A percentile compares a stretch with the other conserved stretches of the same genome.
Evolutionary conservation across 2,329 filamentous ascomycete species (phyloP).

Genomic region (Aspergillus clavatus): DNA sequence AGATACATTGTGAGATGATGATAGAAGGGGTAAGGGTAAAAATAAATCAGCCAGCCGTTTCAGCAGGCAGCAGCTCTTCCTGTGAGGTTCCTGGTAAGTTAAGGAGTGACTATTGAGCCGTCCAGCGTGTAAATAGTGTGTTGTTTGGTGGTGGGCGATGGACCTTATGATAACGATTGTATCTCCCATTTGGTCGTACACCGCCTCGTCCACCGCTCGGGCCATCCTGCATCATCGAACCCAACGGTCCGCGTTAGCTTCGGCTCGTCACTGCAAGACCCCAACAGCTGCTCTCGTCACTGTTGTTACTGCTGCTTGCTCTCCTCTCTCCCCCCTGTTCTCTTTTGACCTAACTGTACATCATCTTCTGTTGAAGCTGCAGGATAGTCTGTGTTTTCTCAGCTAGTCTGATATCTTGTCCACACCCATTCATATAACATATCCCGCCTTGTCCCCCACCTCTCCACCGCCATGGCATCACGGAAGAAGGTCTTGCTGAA

Average conservation of each 20-base stretch:
- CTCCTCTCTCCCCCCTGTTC: constrained; percentile 3
- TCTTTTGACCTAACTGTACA: constrained; percentile 4
- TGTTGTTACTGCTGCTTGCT: neutral
- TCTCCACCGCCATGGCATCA: constrained; percentile 57
- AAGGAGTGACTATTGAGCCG: too few species aligned
- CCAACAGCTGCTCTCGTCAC: constrained; percentile 8
- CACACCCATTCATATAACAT: constrained; percentile 5
- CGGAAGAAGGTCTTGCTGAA: constrained; percentile 89
- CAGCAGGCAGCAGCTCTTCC: too few species aligned
- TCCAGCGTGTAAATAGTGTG: too few species aligned
- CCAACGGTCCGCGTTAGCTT: constrained; percentile 15
- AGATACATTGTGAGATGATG: constrained; percentile 8
- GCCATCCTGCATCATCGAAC: constrained; percentile 30
- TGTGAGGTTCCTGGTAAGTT: too few species aligned
- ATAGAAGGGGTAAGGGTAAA: too few species aligned
- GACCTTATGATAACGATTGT: too few species aligned
- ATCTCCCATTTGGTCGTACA: too few species aligned
- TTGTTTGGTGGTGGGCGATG: constrained; percentile 6
- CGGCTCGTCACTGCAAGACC: constrained; percentile 17
- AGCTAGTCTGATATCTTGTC: neutral
- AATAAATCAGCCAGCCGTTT: too few species aligned
- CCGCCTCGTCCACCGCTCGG: constrained; percentile 31
- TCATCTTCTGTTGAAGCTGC: neutral
- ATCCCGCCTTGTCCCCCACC: constrained; percentile 5
- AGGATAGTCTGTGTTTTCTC: neutral